phyloP scores from a whole-genome alignment of 495 filamentous ascomycete genomes.

The Trichoderma reesei region DNA sequence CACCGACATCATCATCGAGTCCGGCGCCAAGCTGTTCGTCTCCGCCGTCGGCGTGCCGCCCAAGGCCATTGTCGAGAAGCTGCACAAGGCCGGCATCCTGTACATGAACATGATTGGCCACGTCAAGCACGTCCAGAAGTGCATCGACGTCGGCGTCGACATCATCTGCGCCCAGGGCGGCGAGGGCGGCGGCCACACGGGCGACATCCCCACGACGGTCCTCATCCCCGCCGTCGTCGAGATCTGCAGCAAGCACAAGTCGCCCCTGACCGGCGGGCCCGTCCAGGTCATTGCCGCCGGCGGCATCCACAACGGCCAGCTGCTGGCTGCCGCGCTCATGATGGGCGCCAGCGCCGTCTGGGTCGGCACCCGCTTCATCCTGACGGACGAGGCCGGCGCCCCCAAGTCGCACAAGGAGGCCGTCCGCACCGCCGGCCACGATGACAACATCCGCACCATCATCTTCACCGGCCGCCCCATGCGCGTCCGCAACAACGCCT shows the following conservation, averaged over 20 bases:
- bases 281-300: conserved; percentile 92
- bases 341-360: conserved; percentile 88
- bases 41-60: conserved; percentile 93
- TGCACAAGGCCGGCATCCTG: conserved; percentile 77
- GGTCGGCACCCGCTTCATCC: conserved; percentile 93
- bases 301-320: conserved; percentile 87
- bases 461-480: conserved; percentile 97
- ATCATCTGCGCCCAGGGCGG: conserved; percentile 92
- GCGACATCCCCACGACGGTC: conserved; percentile 78
- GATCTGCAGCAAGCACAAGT: conserved; percentile 69
- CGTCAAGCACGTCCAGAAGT: conserved; percentile 96
- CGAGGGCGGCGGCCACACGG: conserved; percentile 87
- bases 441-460: conserved; percentile 91
- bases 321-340: conserved; percentile 82
- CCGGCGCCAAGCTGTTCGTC: conserved; percentile 86
- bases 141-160: conserved; percentile 77
- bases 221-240: conserved; percentile 86
- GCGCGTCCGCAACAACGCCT: conserved; percentile 83
- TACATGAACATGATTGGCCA: conserved; percentile 99
- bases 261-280: conserved; percentile 72
- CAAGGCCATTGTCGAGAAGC: conserved; percentile 72
- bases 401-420: conserved; percentile 94
- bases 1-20: conserved; percentile 84
- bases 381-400: conserved; percentile 87
- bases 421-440: conserved; percentile 80